Conservation (phyloP, 2,329 filamentous ascomycete species). For the Hypoxylon sp. region DNA sequence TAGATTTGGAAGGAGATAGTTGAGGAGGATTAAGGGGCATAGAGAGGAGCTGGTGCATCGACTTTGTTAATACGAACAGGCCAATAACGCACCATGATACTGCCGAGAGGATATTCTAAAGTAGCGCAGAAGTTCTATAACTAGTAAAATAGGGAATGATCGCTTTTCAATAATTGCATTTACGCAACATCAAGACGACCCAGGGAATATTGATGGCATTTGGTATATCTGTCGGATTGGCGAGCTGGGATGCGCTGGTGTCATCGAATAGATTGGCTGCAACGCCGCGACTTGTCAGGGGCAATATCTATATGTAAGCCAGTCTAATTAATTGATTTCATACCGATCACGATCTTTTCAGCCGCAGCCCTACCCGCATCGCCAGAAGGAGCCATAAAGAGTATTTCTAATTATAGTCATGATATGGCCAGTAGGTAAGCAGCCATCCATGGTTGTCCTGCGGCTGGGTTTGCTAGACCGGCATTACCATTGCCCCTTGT, state of each 20-base stretch:
- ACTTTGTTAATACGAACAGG: slow-evolving; percentile 17
- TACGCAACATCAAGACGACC: slow-evolving; percentile 5
- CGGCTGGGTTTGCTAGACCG: no score
- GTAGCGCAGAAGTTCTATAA: no score
- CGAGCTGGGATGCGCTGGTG: slow-evolving; percentile 7
- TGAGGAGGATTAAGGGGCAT: slow-evolving; percentile 4
- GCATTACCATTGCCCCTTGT: no score
- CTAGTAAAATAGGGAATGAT: no score
- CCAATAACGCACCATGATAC: slow-evolving; percentile 12
- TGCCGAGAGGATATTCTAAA: no score
- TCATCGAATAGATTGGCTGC: slow-evolving; percentile 5
- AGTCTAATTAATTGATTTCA: background rate
- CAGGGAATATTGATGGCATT: slow-evolving; percentile 7
- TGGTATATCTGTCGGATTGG: slow-evolving; percentile 14
- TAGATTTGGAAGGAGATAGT: slow-evolving; percentile 14
- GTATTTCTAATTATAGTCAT: slow-evolving; percentile 30
- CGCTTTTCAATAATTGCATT: no score
- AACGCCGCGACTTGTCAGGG: slow-evolving; percentile 2
- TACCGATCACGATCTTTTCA: slow-evolving; percentile 3
- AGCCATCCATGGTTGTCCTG: background rate
- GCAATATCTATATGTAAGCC: background rate
- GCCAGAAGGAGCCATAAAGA: slow-evolving; percentile 19
- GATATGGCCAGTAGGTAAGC: no score
- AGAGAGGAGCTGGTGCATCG: background rate
- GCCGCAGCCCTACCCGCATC: slow-evolving; percentile 20